Evolutionary conservation across 1,139 yeast species (phyloP).

Genomic region (Geotrichum phurueaensis): DNA sequence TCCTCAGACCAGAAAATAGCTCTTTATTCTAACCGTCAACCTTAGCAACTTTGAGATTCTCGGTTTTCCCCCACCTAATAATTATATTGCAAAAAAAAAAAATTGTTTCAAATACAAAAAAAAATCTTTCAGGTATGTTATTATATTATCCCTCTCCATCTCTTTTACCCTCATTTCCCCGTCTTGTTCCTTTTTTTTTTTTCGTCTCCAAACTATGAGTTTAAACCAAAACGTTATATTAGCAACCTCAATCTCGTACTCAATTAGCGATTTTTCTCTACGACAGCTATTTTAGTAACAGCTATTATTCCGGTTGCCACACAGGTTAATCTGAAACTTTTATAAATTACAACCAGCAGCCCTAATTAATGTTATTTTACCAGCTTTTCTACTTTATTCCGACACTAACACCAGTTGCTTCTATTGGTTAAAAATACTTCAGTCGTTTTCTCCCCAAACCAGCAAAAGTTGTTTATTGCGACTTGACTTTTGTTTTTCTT

Average conservation of each 20-base stretch:
- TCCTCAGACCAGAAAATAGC: not conserved
- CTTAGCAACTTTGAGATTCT: not conserved
- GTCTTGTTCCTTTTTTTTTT: not conserved
- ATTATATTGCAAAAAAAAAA: not conserved
- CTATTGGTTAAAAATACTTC: not conserved
- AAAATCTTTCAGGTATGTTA: not conserved
- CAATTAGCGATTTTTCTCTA: not conserved
- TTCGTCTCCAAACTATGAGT: not conserved
- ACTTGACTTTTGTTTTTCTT: not conserved
- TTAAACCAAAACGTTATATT: not conserved
- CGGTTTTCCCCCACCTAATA: not conserved
- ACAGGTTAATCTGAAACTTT: not conserved
- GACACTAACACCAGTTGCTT: not conserved
- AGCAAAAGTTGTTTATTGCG: not conserved
- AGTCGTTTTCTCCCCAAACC: not conserved
- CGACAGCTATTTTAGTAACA: not conserved
- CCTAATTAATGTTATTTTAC: not conserved
- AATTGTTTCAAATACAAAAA: not conserved
- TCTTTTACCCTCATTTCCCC: not conserved
- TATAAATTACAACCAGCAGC: not conserved
- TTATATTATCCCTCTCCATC: not conserved
- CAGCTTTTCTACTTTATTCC: not conserved
- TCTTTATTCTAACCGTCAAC: not conserved
- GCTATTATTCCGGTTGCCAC: not conserved
- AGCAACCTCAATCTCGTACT: not conserved